Evolutionary conservation across 2,329 filamentous ascomycete genomes (phyloP).

Genomic region (Neopestalotiopsis sp.): DNA sequence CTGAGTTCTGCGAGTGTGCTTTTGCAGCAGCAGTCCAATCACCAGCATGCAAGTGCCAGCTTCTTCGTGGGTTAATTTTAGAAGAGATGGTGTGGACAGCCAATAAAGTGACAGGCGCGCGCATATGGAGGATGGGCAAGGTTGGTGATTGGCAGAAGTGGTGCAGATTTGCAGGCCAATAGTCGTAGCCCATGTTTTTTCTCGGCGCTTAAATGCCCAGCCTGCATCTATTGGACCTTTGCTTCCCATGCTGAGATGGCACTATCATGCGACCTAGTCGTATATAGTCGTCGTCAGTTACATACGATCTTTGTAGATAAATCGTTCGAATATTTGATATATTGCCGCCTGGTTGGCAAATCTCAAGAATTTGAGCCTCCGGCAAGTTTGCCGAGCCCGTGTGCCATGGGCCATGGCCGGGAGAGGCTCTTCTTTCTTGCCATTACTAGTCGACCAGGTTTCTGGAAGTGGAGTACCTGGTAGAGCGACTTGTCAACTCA

Average conservation of each 20-base stretch:
- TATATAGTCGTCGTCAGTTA: slow-evolving; percentile 1
- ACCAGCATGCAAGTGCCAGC: slow-evolving; percentile 22
- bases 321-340: background rate
- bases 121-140: slow-evolving; percentile 26
- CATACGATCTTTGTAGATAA: background rate
- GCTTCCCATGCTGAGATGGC: background rate
- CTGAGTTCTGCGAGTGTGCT: slow-evolving; percentile 22
- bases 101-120: slow-evolving; percentile 32
- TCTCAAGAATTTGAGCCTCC: background rate
- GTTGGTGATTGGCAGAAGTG: slow-evolving; percentile 30
- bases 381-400: background rate
- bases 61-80: slow-evolving; percentile 35
- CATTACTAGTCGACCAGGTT: background rate
- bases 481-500: background rate
- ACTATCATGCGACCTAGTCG: background rate
- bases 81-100: slow-evolving; percentile 27
- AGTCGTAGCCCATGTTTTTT: slow-evolving; percentile 26
- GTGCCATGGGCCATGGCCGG: background rate
- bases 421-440: background rate
- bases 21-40: slow-evolving; percentile 32
- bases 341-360: background rate
- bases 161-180: slow-evolving; percentile 35
- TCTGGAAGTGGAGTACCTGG: background rate
- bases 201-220: slow-evolving; percentile 37
- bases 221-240: slow-evolving; percentile 20